These are phyloP conservation scores for Linnemannia exigua DNA, from an alignment of 192 early-diverging fungal genomes.

Conservation along the genomic window DNA sequence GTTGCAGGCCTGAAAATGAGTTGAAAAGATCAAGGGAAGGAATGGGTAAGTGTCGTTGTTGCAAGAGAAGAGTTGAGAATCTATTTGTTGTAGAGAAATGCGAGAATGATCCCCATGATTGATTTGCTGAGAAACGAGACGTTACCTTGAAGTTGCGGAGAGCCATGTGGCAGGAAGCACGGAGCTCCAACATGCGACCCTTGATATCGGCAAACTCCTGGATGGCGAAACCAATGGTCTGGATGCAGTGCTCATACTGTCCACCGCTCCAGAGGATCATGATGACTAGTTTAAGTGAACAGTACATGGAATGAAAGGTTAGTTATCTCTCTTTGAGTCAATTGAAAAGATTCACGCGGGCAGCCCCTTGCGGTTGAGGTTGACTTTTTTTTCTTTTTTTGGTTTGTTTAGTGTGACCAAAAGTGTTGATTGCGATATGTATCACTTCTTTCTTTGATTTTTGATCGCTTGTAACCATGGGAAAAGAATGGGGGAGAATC, in stretches of 20 bases:
- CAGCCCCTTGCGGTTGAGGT: background rate
- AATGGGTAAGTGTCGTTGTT: conserved; percentile 47
- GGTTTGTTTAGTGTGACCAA: background rate
- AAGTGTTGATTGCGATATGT: background rate
- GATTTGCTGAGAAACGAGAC: too few species aligned
- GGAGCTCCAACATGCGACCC: conserved; percentile 67
- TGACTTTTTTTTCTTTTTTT: too few species aligned
- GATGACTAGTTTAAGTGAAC: conserved; percentile 43
- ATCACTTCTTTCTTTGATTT: background rate
- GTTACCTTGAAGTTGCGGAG: conserved; percentile 60
- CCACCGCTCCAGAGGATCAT: conserved; percentile 72
- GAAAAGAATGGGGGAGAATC: background rate
- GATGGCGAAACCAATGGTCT: conserved; percentile 69
- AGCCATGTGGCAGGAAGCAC: conserved; percentile 67
- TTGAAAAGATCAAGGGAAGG: conserved; percentile 17
- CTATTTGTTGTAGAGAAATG: conserved; percentile 38
- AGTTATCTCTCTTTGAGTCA: background rate
- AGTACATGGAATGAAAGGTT: background rate
- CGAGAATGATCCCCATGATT: conserved; percentile 37
- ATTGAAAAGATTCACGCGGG: background rate
- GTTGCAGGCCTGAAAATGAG: conserved; percentile 58
- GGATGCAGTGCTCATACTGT: conserved; percentile 70
- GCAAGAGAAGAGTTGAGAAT: conserved; percentile 17
- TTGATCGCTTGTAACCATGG: background rate
- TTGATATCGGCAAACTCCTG: conserved; percentile 64